Evolutionary conservation across 805 yeast species (phyloP).

Genomic region (Kuraishia molischiana): DNA sequence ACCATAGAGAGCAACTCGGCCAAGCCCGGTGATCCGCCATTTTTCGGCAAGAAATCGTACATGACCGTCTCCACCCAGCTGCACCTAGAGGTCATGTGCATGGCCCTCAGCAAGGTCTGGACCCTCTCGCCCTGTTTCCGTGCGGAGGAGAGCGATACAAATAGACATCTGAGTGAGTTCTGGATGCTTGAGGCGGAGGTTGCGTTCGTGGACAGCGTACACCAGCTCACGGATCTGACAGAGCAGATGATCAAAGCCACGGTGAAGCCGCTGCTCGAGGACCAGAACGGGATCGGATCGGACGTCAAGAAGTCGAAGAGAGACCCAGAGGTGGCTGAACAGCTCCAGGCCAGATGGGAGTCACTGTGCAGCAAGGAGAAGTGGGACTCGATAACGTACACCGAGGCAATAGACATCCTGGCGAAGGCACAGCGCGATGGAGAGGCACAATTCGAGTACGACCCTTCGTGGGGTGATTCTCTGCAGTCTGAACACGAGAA

Average conservation of each 20-base stretch:
- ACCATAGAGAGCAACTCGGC: constrained; percentile 17
- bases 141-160: constrained; percentile 88
- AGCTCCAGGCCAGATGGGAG: constrained; percentile 49
- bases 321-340: constrained; percentile 24
- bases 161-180: constrained; percentile 85
- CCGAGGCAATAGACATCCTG: constrained; percentile 59
- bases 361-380: constrained; percentile 26
- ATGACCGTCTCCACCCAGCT: constrained; percentile 89
- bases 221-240: constrained; percentile 52
- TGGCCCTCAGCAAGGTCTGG: constrained; percentile 77
- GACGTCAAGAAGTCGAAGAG: constrained; percentile 28
- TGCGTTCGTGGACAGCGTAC: constrained; percentile 49
- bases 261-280: constrained; percentile 19
- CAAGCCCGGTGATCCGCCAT: constrained; percentile 18
- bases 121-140: constrained; percentile 86
- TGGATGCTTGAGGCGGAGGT: constrained; percentile 97
- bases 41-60: constrained; percentile 60
- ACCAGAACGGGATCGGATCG: constrained; percentile 14
- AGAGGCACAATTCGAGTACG: constrained; percentile 26
- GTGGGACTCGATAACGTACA: constrained; percentile 71
- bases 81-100: constrained; percentile 74
- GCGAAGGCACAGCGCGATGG: constrained; percentile 19
- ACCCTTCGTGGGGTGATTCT: constrained; percentile 61
- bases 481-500: constrained; percentile 85
- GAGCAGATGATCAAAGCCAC: constrained; percentile 61